A percentile compares a stretch with the other conserved stretches of the same genome.
Conservation (phyloP, 345 rosid genomes). For the Citrus reticulata region DNA sequence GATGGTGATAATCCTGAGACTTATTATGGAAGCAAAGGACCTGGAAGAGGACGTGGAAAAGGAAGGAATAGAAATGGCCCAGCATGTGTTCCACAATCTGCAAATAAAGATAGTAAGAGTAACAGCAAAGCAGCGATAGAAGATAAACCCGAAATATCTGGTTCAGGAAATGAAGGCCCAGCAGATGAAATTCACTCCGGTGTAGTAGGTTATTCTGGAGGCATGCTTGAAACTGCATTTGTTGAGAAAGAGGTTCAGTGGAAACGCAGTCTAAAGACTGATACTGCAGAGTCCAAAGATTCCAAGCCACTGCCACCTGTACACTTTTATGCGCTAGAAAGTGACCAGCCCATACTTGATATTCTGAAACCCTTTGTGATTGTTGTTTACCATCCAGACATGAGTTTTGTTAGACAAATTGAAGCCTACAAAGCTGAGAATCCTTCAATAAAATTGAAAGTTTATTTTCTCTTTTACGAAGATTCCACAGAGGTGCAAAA, state of each 20-base stretch:
- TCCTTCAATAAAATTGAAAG: constrained; percentile 68
- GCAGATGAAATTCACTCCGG: constrained; percentile 28
- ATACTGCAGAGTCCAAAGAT: constrained; percentile 3
- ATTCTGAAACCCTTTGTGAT: constrained; percentile 69
- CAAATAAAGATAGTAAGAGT: constrained; percentile 24
- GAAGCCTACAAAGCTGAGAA: constrained; percentile 95
- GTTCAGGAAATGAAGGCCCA: constrained; percentile 35
- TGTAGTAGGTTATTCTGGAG: constrained; percentile 20
- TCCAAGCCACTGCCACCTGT: constrained; percentile 61
- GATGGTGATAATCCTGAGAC: constrained; percentile 35
- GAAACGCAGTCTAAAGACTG: constrained; percentile 20
- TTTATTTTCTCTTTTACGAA: constrained; percentile 92
- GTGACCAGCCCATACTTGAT: constrained; percentile 78
- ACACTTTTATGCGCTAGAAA: constrained; percentile 79
- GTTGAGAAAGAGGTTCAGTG: constrained; percentile 18
- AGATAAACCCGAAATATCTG: constrained; percentile 33
- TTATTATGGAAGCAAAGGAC: constrained; percentile 27
- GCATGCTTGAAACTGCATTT: constrained; percentile 5
- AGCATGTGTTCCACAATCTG: constrained; percentile 20
- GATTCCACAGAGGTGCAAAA: constrained; percentile 88
- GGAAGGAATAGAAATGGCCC: constrained; percentile 35
- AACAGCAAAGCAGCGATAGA: constrained; percentile 18
- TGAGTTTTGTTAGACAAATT: constrained; percentile 81
- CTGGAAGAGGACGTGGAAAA: constrained; percentile 43
- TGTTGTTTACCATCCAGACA: constrained; percentile 89